Percentiles rank a stretch among this genome's conserved stretches.
Conservation (phyloP, 1,284 basidiomycete species). For the Ceratobasidium papillatum region DNA sequence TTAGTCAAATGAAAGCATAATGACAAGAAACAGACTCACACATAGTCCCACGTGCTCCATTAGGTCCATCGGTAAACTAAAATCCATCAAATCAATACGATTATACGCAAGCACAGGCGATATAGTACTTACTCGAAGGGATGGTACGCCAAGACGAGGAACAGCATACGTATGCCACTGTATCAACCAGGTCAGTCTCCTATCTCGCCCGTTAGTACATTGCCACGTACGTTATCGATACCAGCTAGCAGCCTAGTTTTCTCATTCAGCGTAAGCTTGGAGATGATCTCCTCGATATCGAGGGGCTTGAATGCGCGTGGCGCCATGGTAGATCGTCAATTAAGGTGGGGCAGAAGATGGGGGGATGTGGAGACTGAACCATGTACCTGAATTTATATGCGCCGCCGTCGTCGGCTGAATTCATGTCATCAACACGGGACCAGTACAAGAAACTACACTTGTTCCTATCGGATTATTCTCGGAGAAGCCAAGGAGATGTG, state of each 20-base stretch:
- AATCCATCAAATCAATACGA: background rate
- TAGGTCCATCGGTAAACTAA: constrained; percentile 41
- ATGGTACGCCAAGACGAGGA: constrained; percentile 34
- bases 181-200: background rate
- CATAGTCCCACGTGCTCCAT: constrained; percentile 44
- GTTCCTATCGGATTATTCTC: constrained; percentile 30
- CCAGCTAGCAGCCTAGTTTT: constrained; percentile 45
- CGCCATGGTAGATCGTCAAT: background rate
- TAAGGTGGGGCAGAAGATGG: background rate
- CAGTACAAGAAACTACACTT: background rate
- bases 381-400: constrained; percentile 2
- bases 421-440: constrained; percentile 27
- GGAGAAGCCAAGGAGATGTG: constrained; percentile 18
- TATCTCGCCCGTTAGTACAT: background rate
- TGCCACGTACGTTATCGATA: constrained; percentile 41
- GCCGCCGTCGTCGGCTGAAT: constrained; percentile 23
- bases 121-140: constrained; percentile 33
- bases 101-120: background rate
- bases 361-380: background rate
- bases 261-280: constrained; percentile 42
- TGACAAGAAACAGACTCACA: constrained; percentile 22
- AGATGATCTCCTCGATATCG: constrained; percentile 42
- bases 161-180: constrained; percentile 42
- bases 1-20: background rate
- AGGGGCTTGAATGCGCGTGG: constrained; percentile 41